Percentiles rank a stretch among this genome's conserved stretches.
Evolutionary conservation across 1,139 yeast genomes (phyloP).

Genomic region (Lodderomyces theae): DNA sequence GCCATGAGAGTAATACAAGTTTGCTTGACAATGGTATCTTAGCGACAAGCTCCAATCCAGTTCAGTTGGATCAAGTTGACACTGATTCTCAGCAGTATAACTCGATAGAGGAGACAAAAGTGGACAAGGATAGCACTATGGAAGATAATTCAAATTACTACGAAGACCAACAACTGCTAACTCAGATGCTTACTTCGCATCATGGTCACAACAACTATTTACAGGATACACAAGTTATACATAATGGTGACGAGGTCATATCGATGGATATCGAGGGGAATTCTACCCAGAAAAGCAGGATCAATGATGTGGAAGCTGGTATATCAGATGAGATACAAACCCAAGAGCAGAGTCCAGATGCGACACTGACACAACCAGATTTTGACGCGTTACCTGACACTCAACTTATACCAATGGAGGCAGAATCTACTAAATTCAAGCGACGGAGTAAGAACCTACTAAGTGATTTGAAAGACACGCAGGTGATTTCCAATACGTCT

Average conservation of each 20-base stretch:
- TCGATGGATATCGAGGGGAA: constrained; percentile 1
- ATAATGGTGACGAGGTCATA: neutral
- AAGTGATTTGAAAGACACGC: constrained; percentile 3
- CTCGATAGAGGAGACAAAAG: neutral
- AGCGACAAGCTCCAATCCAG: neutral
- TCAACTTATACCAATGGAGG: constrained; percentile 5
- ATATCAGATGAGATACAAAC: neutral
- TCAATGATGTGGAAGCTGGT: neutral
- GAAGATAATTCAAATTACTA: neutral
- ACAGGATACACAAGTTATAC: constrained; percentile 1
- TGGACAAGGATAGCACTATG: too few relatives aligned
- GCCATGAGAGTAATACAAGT: neutral
- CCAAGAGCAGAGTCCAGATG: neutral
- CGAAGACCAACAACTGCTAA: neutral
- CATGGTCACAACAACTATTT: neutral
- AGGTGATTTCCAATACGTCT: neutral
- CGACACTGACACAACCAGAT: constrained; percentile 7
- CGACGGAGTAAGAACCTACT: neutral
- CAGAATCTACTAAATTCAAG: neutral
- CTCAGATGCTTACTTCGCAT: neutral
- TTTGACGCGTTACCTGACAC: constrained; percentile 5
- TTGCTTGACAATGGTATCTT: neutral
- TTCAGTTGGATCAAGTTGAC: neutral
- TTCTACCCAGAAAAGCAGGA: constrained; percentile 1
- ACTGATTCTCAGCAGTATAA: neutral